Conservation (phyloP, 352 stramenopile species). For the Pseudoperonospora humuli region DNA sequence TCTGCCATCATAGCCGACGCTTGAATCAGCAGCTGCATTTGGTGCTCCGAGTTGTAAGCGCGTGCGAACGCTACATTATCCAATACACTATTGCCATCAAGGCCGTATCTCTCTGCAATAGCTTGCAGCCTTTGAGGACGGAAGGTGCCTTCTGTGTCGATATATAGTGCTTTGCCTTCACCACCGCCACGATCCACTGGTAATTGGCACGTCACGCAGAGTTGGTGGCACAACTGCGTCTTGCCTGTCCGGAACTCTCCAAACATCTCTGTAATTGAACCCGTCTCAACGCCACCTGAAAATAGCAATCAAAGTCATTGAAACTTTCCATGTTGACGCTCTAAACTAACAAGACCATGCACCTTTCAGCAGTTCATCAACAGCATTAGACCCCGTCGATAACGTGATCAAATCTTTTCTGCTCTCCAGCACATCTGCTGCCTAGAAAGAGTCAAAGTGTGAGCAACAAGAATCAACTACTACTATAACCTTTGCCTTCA, state of each 20-base stretch:
- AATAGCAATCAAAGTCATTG: not conserved
- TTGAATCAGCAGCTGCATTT: conserved; percentile 96
- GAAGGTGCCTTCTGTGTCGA: conserved; percentile 99
- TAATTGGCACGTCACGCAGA: conserved; percentile 99
- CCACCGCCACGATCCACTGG: conserved; percentile 95
- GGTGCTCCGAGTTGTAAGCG: conserved; percentile 99
- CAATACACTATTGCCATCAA: conserved; percentile 93
- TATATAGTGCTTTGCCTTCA: conserved; percentile 97
- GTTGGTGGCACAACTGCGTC: conserved; percentile 98
- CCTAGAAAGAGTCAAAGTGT: conserved; percentile 30
- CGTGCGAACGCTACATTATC: conserved; percentile 99
- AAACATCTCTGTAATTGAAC: conserved; percentile 97
- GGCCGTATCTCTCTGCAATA: conserved; percentile 97
- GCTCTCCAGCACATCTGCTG: conserved; percentile 81
- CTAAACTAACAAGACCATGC: not conserved
- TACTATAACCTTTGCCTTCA: conserved; percentile 1
- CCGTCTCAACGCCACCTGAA: conserved; percentile 95
- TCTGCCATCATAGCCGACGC: conserved; percentile 98
- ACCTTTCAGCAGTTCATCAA: conserved; percentile 88
- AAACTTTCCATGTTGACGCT: not conserved
- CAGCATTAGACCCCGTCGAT: conserved; percentile 87
- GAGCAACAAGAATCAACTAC: conserved; percentile 6
- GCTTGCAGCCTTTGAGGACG: conserved; percentile 92
- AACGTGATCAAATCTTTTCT: conserved; percentile 92
- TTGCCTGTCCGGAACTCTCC: conserved; percentile 99